phyloP scores from a whole-genome alignment of 495 filamentous ascomycete genomes.

The Podospora didyma region DNA sequence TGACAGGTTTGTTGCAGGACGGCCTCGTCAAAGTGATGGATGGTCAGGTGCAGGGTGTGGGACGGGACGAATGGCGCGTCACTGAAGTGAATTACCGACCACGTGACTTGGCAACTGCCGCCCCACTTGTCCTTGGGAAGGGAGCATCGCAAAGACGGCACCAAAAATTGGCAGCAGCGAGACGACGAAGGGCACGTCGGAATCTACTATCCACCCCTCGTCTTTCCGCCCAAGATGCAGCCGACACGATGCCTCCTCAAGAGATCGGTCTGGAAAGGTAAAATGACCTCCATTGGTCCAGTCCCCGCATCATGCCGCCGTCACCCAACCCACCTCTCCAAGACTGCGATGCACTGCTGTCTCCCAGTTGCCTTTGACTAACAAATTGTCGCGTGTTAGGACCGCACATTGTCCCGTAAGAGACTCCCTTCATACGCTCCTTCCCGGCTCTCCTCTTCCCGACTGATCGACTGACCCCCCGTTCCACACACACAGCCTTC shows the following conservation, averaged over 20 bases:
- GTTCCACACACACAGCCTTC: conserved; percentile 44
- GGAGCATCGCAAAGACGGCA: too few species aligned
- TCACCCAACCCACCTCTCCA: neutral
- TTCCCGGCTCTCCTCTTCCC: too few species aligned
- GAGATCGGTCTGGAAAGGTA: conserved; percentile 59
- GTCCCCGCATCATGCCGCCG: neutral
- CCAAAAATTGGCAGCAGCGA: too few species aligned
- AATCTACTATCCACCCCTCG: neutral
- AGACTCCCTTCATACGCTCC: too few species aligned
- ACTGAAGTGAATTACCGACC: too few species aligned
- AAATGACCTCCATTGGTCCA: neutral
- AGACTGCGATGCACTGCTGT: neutral
- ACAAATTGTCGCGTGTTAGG: conserved; percentile 35
- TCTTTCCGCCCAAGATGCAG: conserved; percentile 41
- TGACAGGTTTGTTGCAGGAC: too few species aligned
- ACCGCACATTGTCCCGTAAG: conserved; percentile 72
- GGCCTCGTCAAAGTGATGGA: too few species aligned
- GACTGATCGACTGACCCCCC: too few species aligned
- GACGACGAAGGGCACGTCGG: neutral
- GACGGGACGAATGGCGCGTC: too few species aligned
- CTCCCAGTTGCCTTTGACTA: conserved; percentile 8
- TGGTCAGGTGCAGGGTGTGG: too few species aligned
- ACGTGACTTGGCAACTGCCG: too few species aligned
- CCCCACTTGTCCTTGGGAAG: too few species aligned
- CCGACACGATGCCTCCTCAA: conserved; percentile 49